These are phyloP conservation scores for Penicillium aurantiogriseum DNA, from an alignment of 2,329 filamentous ascomycete genomes.

Conservation along the genomic window DNA sequence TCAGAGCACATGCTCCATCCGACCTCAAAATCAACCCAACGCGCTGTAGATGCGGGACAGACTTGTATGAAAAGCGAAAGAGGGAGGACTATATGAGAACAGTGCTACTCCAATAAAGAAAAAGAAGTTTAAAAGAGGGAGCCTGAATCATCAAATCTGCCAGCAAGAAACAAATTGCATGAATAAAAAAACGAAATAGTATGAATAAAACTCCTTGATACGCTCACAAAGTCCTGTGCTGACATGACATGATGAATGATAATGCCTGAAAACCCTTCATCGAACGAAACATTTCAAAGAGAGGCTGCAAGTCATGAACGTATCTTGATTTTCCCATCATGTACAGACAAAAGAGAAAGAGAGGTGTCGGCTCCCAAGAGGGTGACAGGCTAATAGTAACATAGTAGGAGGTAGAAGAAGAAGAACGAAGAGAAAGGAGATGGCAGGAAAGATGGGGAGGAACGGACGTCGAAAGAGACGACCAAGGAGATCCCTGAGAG, in stretches of 20 bases:
- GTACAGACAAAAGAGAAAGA: slow-evolving; percentile 27
- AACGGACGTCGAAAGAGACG: slow-evolving; percentile 15
- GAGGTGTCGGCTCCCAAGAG: slow-evolving; percentile 12
- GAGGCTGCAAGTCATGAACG: slow-evolving; percentile 21
- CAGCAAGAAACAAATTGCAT: slow-evolving; percentile 4
- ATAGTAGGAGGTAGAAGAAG: slow-evolving; percentile 19
- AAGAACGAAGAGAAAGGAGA: slow-evolving; percentile 15
- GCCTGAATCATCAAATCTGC: not conserved
- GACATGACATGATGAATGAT: slow-evolving; percentile 11
- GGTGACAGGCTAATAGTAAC: slow-evolving; percentile 17
- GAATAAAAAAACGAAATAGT: slow-evolving; percentile 5
- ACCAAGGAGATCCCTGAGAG: not conserved
- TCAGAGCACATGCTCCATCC: not conserved
- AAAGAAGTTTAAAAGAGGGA: not conserved
- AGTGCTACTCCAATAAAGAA: not conserved
- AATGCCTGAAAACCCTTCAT: slow-evolving; percentile 2
- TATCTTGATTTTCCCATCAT: slow-evolving; percentile 28
- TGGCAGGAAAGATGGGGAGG: slow-evolving; percentile 10
- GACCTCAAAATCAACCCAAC: not conserved
- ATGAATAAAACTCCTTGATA: slow-evolving; percentile 12
- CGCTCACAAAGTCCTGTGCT: slow-evolving; percentile 9
- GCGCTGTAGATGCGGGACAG: not conserved
- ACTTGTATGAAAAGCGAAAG: not conserved
- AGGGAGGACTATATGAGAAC: not conserved
- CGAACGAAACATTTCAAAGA: slow-evolving; percentile 1